A percentile compares a stretch with the other conserved stretches of the same genome.
Evolutionary conservation across 2,329 filamentous ascomycete genomes (phyloP).

Genomic region (Pseudopithomyces chartarum): DNA sequence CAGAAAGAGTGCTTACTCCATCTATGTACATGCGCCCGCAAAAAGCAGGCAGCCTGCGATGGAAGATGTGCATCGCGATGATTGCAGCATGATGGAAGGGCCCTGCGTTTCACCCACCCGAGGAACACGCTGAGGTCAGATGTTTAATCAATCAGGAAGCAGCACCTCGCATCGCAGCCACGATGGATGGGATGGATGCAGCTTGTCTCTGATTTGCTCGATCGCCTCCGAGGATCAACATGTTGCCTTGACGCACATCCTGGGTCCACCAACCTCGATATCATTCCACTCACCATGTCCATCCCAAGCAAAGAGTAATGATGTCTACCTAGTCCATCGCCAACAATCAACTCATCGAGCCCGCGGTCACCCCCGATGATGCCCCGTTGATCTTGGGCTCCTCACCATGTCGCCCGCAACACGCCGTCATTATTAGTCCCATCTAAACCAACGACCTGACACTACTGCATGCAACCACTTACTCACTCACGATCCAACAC

Average conservation of each 20-base stretch:
- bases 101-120: conserved; percentile 26
- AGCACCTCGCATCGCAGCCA: too few relatives aligned
- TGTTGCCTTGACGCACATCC: neutral
- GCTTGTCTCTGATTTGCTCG: conserved; percentile 8
- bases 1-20: conserved; percentile 17
- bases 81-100: conserved; percentile 26
- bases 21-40: too few relatives aligned
- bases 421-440: too few relatives aligned
- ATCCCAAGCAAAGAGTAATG: neutral
- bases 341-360: neutral
- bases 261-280: neutral
- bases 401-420: too few relatives aligned
- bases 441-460: too few relatives aligned
- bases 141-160: conserved; percentile 23
- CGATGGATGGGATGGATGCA: neutral
- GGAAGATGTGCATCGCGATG: conserved; percentile 19
- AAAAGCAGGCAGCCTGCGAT: neutral
- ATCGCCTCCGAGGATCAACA: neutral
- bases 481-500: too few relatives aligned
- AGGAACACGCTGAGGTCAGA: conserved; percentile 22
- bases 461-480: too few relatives aligned
- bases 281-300: neutral
- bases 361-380: neutral
- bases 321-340: neutral
- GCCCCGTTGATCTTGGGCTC: neutral